Evolutionary conservation across 345 rosid genomes (phyloP), one percentile per base, ranked within the genome.

Genomic region (Aquilaria malaccensis): DNA sequence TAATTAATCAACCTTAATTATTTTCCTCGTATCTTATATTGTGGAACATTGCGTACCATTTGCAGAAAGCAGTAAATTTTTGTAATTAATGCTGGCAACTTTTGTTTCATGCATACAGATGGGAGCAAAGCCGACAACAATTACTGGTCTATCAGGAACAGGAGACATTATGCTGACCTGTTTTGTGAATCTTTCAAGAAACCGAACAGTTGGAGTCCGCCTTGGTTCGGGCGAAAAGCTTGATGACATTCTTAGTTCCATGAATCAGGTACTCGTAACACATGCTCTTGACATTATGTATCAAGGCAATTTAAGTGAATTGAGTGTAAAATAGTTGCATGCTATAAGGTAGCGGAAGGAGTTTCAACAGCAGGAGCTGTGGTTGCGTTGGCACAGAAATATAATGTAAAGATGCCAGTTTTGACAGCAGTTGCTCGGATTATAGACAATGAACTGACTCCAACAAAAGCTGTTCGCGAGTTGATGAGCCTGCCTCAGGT

Each of bases 151-250:
- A 55, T 88, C 98, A 6, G 98, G 98, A 74, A 92, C 89, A 10
- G 98, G 98, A 45, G 98, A 92, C 76, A 92, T 86, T 37, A 92
- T 88, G 95, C 95, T 86, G 41, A 92, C 98, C 47, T 88, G 98
- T 70, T 92, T 92, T 37, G 96, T 92, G 49, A 85, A 81, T 76
- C 98, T 92, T 41, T 92, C 98, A 70, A 88, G 95, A 77, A 88
- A 92, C 71, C 76, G 80, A 76, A 86, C 82, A 10, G 96, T 92
- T 52, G 98, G 98, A 70, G 91, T 92, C 15, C 86, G 93, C 11
- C 85, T 92, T 65, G 98, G 98, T 67, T 85, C 91, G 37, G 96
- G 98, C 72, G 96, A 92, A 86, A 79, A 80, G 61, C 86, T 92
- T 6, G 93, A 86, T 45, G 92, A 81, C 60, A 88, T 92, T 73